Conservation (phyloP, 139 green algal genomes). For the Haematococcus sp. region DNA sequence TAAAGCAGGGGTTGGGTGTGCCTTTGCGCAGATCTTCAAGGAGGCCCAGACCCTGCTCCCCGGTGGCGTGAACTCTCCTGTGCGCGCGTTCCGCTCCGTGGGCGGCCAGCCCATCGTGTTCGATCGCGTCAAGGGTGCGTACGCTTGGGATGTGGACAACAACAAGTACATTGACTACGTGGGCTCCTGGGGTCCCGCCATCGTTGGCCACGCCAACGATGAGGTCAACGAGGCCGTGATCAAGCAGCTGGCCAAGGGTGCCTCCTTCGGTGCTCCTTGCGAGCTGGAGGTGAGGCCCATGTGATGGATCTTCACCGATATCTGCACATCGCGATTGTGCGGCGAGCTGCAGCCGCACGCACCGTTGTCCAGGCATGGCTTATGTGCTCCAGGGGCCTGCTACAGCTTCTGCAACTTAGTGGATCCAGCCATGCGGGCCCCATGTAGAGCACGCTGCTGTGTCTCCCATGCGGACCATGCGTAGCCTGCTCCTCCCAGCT, state of each 20-base stretch:
- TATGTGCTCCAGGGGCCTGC: too few relatives aligned
- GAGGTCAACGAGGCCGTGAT: conserved; percentile 93
- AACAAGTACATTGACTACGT: conserved; percentile 99
- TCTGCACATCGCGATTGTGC: not conserved
- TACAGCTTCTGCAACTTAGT: too few relatives aligned
- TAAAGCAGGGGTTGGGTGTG: not conserved
- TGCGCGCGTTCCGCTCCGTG: conserved; percentile 97
- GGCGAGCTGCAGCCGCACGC: too few relatives aligned
- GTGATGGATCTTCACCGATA: not conserved
- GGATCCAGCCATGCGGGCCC: too few relatives aligned
- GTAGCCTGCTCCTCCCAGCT: too few relatives aligned
- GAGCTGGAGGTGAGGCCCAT: conserved; percentile 78
- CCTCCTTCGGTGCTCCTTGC: conserved; percentile 96
- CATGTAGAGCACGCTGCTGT: too few relatives aligned
- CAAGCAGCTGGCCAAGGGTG: conserved; percentile 94
- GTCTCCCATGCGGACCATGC: too few relatives aligned
- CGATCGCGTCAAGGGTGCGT: conserved; percentile 92
- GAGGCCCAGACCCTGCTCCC: conserved; percentile 92
- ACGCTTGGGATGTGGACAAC: conserved; percentile 90
- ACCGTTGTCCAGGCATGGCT: too few relatives aligned
- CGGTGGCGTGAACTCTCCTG: conserved; percentile 96
- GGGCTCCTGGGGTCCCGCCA: conserved; percentile 95
- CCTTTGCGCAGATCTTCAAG: conserved; percentile 78
- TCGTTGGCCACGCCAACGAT: conserved; percentile 90
- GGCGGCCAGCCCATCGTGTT: conserved; percentile 97